phyloP scores from a whole-genome alignment of 306 rosid genomes.

The Comarum palustre region DNA sequence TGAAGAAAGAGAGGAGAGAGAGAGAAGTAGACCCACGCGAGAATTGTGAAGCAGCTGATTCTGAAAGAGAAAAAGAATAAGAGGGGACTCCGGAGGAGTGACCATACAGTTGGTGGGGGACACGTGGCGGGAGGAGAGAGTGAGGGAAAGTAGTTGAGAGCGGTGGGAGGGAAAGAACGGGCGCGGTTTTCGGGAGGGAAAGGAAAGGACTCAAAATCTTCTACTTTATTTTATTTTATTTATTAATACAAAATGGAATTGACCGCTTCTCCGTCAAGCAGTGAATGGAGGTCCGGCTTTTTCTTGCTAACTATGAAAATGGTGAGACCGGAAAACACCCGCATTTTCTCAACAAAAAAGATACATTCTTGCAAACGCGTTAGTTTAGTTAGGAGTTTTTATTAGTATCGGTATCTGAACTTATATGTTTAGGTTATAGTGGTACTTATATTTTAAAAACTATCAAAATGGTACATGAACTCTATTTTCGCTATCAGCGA shows the following conservation, averaged over 20 bases:
- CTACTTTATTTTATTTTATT: background rate
- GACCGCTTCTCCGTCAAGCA: background rate
- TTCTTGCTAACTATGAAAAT: background rate
- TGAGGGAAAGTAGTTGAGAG: background rate
- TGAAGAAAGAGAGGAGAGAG: background rate
- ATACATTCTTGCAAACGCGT: too few species aligned
- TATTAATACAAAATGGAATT: background rate
- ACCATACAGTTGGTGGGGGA: constrained; percentile 1
- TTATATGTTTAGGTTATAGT: too few species aligned
- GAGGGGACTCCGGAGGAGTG: constrained; percentile 6
- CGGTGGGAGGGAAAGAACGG: background rate
- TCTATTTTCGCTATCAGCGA: too few species aligned
- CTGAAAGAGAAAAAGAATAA: background rate
- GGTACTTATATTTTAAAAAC: too few species aligned
- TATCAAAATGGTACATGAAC: too few species aligned
- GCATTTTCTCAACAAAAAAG: too few species aligned
- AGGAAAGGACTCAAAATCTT: background rate
- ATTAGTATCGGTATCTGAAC: too few species aligned
- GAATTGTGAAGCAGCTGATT: background rate
- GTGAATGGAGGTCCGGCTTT: background rate
- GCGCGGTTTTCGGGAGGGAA: constrained; percentile 13
- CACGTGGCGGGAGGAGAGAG: constrained; percentile 21
- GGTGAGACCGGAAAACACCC: background rate
- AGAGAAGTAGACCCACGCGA: background rate
- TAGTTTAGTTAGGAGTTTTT: too few species aligned